These are phyloP conservation scores for Lactarius akahatsu DNA, from an alignment of 768 basidiomycete species.

Conservation along the genomic window DNA sequence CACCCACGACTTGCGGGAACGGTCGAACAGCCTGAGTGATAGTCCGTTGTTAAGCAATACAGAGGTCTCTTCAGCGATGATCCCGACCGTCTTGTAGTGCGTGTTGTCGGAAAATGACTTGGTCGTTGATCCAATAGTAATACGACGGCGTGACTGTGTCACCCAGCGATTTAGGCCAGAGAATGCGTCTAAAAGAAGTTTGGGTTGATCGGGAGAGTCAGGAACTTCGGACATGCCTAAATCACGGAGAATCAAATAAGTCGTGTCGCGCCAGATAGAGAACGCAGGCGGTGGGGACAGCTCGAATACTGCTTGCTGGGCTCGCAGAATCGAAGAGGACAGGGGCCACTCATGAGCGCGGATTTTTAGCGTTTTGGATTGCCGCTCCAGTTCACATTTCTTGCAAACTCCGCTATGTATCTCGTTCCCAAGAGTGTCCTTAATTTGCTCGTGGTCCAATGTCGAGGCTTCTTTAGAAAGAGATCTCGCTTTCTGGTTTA, in stretches of 20 bases:
- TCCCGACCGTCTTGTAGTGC: constrained; percentile 9
- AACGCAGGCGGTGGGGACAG: constrained; percentile 11
- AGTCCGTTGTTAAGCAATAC: constrained; percentile 17
- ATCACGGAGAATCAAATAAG: constrained; percentile 18
- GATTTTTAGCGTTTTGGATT: constrained; percentile 5
- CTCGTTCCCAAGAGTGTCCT: too few species aligned
- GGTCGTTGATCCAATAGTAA: constrained; percentile 20
- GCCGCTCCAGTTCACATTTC: constrained; percentile 2
- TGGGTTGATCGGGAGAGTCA: background rate
- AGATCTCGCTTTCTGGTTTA: background rate
- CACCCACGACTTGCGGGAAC: background rate
- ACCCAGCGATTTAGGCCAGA: constrained; percentile 13
- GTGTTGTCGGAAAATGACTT: constrained; percentile 3
- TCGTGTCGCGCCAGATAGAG: constrained; percentile 20
- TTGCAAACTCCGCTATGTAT: background rate
- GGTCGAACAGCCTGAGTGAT: constrained; percentile 16
- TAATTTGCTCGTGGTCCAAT: background rate
- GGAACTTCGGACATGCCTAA: background rate
- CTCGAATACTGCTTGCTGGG: constrained; percentile 20
- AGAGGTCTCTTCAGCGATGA: constrained; percentile 7
- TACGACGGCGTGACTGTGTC: background rate
- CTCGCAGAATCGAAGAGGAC: background rate
- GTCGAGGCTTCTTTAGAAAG: background rate
- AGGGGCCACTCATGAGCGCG: constrained; percentile 22
- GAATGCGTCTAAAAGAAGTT: constrained; percentile 2